Evolutionary conservation across 768 basidiomycete species (phyloP), one percentile per base, ranked within the genome.

Genomic region (Boletus fagicola): DNA sequence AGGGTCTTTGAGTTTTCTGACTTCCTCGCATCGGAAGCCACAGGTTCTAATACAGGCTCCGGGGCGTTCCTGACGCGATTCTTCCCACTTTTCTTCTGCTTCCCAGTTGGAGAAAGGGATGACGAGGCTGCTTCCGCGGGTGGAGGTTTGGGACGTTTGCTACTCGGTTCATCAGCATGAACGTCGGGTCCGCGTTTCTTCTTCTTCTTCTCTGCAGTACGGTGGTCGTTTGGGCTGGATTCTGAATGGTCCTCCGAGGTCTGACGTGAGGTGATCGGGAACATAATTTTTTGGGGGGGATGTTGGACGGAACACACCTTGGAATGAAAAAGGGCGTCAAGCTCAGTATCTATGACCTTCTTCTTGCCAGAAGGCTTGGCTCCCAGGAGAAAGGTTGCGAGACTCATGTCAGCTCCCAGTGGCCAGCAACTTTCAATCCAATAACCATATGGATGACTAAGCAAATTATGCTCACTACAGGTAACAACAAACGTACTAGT

Each of bases 251-350:
- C 46, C 20, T 45, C 52, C 4, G 40, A 18, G 5, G 54, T 45
- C 68, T 68, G 36, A 18, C 12, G 9, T 18, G 13, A 24, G 30
- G n/a, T 58, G 22, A 47, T 66, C 30, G 51, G 56, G 45, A 46
- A 11, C 49, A 62, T 35, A 59, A 63, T 26, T 33, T 74, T 68
- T 46, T 1, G 12, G 12, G 10, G 1, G 28, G 30, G 16, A 8
- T 13, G 33, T 40, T 26, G 24, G 9, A 33, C 42, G 42, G n/a
- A 42, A 68, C 81, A 61, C 58, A 84, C 85, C 59, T 80, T 78
- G 38, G 78, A 66, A 31, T 77, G 77, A 66, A 91, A 88, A 30
- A 91, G 63, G 26, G 78, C 76, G 63, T 89, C 86, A 10, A 91
- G 76, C 46, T 86, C 87, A 4, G 72, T 71, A 64, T 90, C 88